Percentiles rank a stretch among this genome's conserved stretches.
These are phyloP conservation scores for Fonsecaea monophora DNA, from an alignment of 2,329 filamentous ascomycete species.

Conservation along the genomic window DNA sequence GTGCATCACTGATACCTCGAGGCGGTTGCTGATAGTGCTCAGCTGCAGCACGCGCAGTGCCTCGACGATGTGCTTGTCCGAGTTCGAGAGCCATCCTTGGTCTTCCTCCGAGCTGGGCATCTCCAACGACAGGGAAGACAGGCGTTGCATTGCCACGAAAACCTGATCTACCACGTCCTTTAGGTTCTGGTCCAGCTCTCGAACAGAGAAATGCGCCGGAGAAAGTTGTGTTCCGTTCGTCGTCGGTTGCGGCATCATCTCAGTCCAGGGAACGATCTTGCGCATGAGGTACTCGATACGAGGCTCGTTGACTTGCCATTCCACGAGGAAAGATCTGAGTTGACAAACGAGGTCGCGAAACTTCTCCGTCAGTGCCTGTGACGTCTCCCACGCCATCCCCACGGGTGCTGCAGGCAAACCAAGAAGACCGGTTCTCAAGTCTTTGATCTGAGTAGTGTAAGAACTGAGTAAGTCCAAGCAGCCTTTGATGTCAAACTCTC, in stretches of 20 bases:
- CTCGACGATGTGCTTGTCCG: conserved; percentile 60
- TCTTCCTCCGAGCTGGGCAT: conserved; percentile 68
- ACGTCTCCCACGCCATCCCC: conserved; percentile 48
- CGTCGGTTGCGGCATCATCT: conserved; percentile 41
- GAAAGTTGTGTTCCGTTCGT: conserved; percentile 26
- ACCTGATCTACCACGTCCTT: conserved; percentile 74
- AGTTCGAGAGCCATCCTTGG: conserved; percentile 66
- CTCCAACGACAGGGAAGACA: conserved; percentile 62
- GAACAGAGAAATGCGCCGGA: conserved; percentile 42
- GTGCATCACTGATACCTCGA: conserved; percentile 53
- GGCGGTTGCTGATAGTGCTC: conserved; percentile 58
- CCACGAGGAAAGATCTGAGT: conserved; percentile 49
- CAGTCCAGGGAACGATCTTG: conserved; percentile 72
- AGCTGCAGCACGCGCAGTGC: conserved; percentile 67
- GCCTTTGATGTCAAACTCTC: conserved; percentile 57
- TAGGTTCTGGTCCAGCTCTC: conserved; percentile 64
- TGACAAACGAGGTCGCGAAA: conserved; percentile 29
- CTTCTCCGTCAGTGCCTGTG: conserved; percentile 8
- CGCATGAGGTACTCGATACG: conserved; percentile 69
- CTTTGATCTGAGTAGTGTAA: conserved; percentile 59
- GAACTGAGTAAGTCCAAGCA: conserved; percentile 56
- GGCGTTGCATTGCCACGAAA: conserved; percentile 78
- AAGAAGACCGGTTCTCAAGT: conserved; percentile 52
- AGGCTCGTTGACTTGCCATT: conserved; percentile 57
- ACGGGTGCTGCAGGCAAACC: conserved; percentile 59